Base-by-base conservation (phyloP, 768 basidiomycete genomes). In the Auricularia heimuer region DNA sequence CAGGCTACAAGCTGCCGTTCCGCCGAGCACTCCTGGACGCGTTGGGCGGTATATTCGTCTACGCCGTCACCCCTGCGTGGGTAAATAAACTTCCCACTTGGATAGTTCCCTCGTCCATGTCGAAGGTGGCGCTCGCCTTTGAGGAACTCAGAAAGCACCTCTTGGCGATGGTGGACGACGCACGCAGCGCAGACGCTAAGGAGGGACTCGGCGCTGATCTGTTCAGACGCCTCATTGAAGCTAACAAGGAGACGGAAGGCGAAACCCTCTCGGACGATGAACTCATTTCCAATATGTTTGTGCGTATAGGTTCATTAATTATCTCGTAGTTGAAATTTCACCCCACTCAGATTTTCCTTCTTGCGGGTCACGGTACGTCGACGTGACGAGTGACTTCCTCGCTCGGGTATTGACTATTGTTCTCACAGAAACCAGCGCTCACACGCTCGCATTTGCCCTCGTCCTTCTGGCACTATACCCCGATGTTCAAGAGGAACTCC, bases 391-490 rank as follows among this genome's bases (percentile, higher is more conserved):
- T 29, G 29, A 29, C 29, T 29, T 29, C 29, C 29, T 29, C 29
- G 29, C 29, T 29, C 29, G 29, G 29, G 29, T 29, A 29, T 29
- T 29, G 29, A 29, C 29, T 29, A 29, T 29, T 29, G 2, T 29
- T 29, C 29, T n/a, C 29, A 33, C 8, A 83, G 81, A 83, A 71
- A 83, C 82, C 0, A 76, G 80, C 1, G 76, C 82, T 4, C 78
- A 82, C 66, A 73, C 80, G 0, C 72, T 82, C 3, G 73, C 74
- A 45, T 82, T 82, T 64, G 74, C 77, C 1, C 65, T 83, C 14
- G 72, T 69, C 0, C 72, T 81, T 11, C 71, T 85, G 7, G 84
- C 84, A 3, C 72, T 84, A 12, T 72, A 83, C 67, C 82, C 83
- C 2, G 80, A 80, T 0, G 74, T 74, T 37, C 84, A 85, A 68